Percentiles rank a stretch among this genome's conserved stretches.
Evolutionary conservation across 2,329 filamentous ascomycete genomes (phyloP).

Genomic region (Cadophora luteo-olivacea): DNA sequence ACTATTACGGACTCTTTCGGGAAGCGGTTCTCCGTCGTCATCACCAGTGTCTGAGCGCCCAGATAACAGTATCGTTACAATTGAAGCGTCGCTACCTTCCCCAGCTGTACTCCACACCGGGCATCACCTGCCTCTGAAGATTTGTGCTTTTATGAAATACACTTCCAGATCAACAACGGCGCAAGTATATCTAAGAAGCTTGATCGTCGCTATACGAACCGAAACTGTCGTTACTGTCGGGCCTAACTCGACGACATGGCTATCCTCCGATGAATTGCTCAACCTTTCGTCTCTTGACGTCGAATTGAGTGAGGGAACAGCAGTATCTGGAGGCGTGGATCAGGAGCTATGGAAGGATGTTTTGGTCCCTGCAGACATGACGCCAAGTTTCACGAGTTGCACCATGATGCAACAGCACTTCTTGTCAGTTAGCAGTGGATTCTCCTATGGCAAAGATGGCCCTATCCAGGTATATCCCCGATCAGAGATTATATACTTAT

Average conservation of each 20-base stretch:
- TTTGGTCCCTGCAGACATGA: background rate
- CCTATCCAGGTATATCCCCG: too few relatives aligned
- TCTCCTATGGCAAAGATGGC: slow-evolving; percentile 1
- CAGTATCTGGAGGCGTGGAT: background rate
- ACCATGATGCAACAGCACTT: slow-evolving; percentile 9
- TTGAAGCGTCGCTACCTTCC: slow-evolving; percentile 1
- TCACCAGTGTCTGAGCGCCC: background rate
- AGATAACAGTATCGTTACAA: slow-evolving; percentile 3
- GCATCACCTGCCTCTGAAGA: background rate
- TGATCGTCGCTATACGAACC: background rate
- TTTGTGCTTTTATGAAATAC: background rate
- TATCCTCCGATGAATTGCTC: background rate
- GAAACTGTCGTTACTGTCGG: slow-evolving; percentile 5
- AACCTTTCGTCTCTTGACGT: background rate
- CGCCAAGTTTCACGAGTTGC: slow-evolving; percentile 7
- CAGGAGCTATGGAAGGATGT: background rate
- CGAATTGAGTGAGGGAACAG: background rate
- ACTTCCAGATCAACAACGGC: background rate
- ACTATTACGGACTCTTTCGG: background rate
- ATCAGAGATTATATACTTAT: too few relatives aligned
- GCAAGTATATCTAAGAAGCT: background rate
- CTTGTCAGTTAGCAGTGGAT: slow-evolving; percentile 1
- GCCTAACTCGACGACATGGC: background rate
- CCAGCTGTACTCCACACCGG: background rate
- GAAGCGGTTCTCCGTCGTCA: background rate